Base-by-base conservation (phyloP, 2,329 filamentous ascomycete species). In the Pseudogymnoascus sp. region DNA sequence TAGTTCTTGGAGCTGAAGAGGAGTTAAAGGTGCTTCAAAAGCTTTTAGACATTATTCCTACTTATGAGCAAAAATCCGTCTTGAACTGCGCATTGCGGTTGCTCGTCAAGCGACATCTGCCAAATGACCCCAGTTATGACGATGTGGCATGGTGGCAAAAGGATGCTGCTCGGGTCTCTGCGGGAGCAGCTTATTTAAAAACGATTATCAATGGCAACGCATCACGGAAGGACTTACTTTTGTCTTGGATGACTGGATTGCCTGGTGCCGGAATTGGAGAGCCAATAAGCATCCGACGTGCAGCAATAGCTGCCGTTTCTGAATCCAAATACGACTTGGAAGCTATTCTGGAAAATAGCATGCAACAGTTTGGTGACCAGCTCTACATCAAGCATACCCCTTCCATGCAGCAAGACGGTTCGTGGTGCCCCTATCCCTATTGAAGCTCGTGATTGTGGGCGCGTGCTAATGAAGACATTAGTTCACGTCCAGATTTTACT, bases 371-470 rank as follows among this genome's bases (percentile, higher is more conserved):
- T 72, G 90, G 90, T 1, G 92, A 97, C 68, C 84, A 88, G 58
- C 77, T 97, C 9, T 96, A 91, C 68, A 91, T 97, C 67, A 89
- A 85, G 62, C 91, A 97, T 73, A 84, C 88, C 0, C 87, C 92
- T 4, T 83, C 89, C n/a, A 71, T 94, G 38, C 89, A 92, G 69
- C 94, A 99, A 80, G 90, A 97, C 81, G 88, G 91, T 89, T 75
- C 67, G 74, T 70, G 33, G 20, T 6, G 6, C 28, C 11, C 47
- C 28, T 53, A 53, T 53, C 28, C 47, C n/a, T 18, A 9, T 65
- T 50, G 36, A 43, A 58, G 6, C 47, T 59, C 61, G 60, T 33
- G 35, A 39, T 57, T 41, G 15, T 47, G 61, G 30, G 58, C 30
- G 57, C 61, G 9, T 58, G 25, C 41, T 66, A 65, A 72, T 61